Evolutionary conservation across 176 grass and related monocot species (phyloP).

Genomic region (Leersia perrieri): DNA sequence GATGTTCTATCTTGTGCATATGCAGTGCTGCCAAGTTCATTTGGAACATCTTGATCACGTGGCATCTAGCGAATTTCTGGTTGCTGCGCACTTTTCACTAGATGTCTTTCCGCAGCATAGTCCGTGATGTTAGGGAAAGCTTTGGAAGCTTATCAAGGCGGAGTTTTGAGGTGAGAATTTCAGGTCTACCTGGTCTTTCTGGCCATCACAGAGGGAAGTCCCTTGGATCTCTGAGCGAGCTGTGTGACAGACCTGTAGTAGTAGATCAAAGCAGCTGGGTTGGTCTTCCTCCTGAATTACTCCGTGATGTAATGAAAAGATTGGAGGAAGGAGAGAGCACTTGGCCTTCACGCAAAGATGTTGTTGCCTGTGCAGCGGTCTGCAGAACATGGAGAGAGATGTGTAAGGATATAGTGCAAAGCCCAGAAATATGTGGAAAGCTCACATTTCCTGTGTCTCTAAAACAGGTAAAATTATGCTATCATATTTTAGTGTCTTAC

Average conservation of each 20-base stretch:
- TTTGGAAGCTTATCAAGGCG: slow-evolving; percentile 69
- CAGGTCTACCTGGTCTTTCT: slow-evolving; percentile 48
- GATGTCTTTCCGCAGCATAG: slow-evolving; percentile 78
- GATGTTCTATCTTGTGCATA: slow-evolving; percentile 34
- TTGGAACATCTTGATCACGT: not conserved
- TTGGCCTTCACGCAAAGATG: slow-evolving; percentile 79
- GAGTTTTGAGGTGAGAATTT: slow-evolving; percentile 75
- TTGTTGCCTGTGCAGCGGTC: slow-evolving; percentile 78
- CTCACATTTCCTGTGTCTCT: slow-evolving; percentile 82
- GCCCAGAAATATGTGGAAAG: slow-evolving; percentile 77
- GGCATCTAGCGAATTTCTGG: not conserved
- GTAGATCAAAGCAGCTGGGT: slow-evolving; percentile 52
- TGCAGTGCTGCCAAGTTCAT: slow-evolving; percentile 18
- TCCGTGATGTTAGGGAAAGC: slow-evolving; percentile 76
- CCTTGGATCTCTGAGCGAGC: slow-evolving; percentile 28
- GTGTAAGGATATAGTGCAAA: slow-evolving; percentile 79
- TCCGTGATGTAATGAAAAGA: slow-evolving; percentile 71
- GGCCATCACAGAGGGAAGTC: slow-evolving; percentile 52
- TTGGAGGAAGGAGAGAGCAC: slow-evolving; percentile 67
- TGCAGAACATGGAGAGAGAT: slow-evolving; percentile 77
- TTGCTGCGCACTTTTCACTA: not conserved
- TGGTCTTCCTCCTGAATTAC: slow-evolving; percentile 69
- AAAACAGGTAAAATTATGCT: slow-evolving; percentile 61
- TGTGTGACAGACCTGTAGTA: slow-evolving; percentile 23
- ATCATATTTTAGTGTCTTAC: not conserved